Evolutionary conservation across 2,329 filamentous ascomycete species (phyloP), one percentile per base, ranked within the genome.

Genomic region (Ascocoryne sarcoides): DNA sequence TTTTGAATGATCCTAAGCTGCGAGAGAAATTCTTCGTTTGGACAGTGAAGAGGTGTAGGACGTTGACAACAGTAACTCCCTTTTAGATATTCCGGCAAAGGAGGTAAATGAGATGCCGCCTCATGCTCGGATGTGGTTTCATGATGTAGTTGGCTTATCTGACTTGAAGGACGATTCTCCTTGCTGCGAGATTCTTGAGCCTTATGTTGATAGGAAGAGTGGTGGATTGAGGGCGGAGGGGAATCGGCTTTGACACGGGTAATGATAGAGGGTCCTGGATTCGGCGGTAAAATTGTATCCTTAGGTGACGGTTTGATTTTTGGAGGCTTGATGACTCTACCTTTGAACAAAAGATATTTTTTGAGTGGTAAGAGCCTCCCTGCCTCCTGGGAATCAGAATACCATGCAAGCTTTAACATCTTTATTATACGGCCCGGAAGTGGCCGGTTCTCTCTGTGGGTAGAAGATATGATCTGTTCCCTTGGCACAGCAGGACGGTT

Each of bases 51-150:
- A 0, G 79, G 82, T 0, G 88, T 86, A 1, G 78, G 75, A 17
- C 90, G 78, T 58, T 93, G 76, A 54, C 92, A 96, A 4, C 89
- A 80, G 60, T 92, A 95, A 4, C 68, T 68, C 9, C 76, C 66
- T 19, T 73, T 69, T 40, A 83, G 61, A 31, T 69, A 93, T 2
- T 75, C 73, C 1, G 88, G 89, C 10, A 85, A 63, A 0, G 73
- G 68, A 0, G 84, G 86, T 1, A 85, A 58, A 7, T 26, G 23
- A 12, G 12, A 26, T 44, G 65, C 54, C 1, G 63, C 68, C 18
- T 93, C 84, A 42, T 89, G 73, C 43, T 94, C 87, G 2, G 82
- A 84, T 0, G 88, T 95, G 1, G 82, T 84, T 55, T 84, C 70
- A 28, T 78, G 77, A 8, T 79, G 57, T 4, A 93, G 62, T 36